Evolutionary conservation across 2,329 filamentous ascomycete species (phyloP).

Genomic region (Penicillium sp.): DNA sequence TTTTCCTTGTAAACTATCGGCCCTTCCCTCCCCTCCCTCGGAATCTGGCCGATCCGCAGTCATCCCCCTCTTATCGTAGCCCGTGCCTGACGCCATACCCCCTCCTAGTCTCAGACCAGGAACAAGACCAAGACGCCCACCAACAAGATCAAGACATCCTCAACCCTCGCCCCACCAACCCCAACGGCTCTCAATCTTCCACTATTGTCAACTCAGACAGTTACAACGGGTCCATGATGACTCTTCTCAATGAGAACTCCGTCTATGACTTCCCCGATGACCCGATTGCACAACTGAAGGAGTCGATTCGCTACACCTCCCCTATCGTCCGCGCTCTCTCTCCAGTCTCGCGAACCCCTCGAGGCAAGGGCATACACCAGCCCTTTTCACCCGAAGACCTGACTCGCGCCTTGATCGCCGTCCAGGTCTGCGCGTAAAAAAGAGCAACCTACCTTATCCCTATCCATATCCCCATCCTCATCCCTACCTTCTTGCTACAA

Average conservation of each 20-base stretch:
- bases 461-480: slow-evolving; percentile 1
- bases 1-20: background rate
- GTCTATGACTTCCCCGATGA: slow-evolving; percentile 30
- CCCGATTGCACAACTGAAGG: slow-evolving; percentile 36
- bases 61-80: background rate
- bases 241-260: slow-evolving; percentile 34
- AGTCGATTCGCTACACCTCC: slow-evolving; percentile 37
- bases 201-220: slow-evolving; percentile 41
- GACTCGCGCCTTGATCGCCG: slow-evolving; percentile 41
- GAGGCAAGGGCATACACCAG: slow-evolving; percentile 26
- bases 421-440: slow-evolving; percentile 36
- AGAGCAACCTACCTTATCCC: background rate
- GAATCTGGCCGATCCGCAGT: background rate
- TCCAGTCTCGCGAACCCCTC: slow-evolving; percentile 20
- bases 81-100: slow-evolving; percentile 9
- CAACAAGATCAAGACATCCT: slow-evolving; percentile 8
- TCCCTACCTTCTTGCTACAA: slow-evolving; percentile 13
- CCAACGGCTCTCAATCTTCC: slow-evolving; percentile 39
- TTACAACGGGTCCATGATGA: slow-evolving; percentile 40
- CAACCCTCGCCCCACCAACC: slow-evolving; percentile 29
- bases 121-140: background rate
- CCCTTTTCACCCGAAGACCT: slow-evolving; percentile 43
- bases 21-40: background rate
- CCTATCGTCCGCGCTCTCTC: slow-evolving; percentile 35
- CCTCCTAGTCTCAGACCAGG: slow-evolving; percentile 3